Evolutionary conservation across 768 basidiomycete species (phyloP), one percentile per base, ranked within the genome.

Genomic region (Termitomyces bulborhizus): DNA sequence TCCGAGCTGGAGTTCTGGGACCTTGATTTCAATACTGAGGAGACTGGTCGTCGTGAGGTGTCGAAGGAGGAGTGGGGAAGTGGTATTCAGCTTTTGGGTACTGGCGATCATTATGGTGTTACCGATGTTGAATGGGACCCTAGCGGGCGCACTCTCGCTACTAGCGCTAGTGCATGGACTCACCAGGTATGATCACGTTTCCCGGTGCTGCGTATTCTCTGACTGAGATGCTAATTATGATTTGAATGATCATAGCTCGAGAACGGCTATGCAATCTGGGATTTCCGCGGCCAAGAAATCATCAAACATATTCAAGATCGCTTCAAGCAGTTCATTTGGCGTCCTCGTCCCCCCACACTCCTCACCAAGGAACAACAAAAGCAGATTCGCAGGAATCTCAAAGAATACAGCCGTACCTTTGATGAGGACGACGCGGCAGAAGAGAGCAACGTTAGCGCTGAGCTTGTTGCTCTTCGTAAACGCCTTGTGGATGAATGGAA

Each of bases 1-100:
- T 98, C 93, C 8, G 97, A 98, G 71, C 80, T 99, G 29, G 96
- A 98, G 68, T 99, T 98, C 73, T 99, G 92, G 94, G 97, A 99
- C 71, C 79, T 98, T 43, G 97, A 99, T 74, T 95, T 97, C 68
- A 86, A 81, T 60, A 72, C 71, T 29, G 88, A 90, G 55, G 79
- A 83, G 53, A 66, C 65, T 9, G 70, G 71, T 11, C 73, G 75
- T 41, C 78, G 76, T 57, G 82, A 84, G 60, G 64, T 66, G 29
- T 70, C 75, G 3, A 79, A 81, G 60, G 81, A 81, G 50, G 95
- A 96, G 46, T 93, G 91, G 84, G 94, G 90, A 43, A 79, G 80
- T 50, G 85, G 87, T 41, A 92, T 98, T 60, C 90, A 94, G 66
- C 78, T 89, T 6, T 79, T 98, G 37, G 88, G 85, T 41, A 82